Evolutionary conservation across 257 asterid species (phyloP).

Genomic region (Primulina eburnea): DNA sequence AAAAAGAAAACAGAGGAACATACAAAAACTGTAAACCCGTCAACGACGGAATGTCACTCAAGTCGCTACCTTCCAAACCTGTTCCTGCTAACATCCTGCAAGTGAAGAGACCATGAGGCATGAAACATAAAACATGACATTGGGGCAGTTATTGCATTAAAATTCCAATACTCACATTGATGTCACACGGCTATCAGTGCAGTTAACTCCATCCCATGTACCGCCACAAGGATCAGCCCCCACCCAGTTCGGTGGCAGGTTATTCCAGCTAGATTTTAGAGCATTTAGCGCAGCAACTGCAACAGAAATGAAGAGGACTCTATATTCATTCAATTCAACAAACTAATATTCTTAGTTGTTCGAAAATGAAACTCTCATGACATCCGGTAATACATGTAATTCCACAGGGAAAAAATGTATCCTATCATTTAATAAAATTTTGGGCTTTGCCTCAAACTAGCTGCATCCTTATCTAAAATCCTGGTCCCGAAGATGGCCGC

Average conservation of each 20-base stretch:
- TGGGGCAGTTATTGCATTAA: slow-evolving; percentile 2
- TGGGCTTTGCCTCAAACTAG: background rate
- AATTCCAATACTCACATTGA: slow-evolving; percentile 49
- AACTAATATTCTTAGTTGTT: background rate
- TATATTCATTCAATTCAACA: background rate
- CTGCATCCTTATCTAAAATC: background rate
- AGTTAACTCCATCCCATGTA: slow-evolving; percentile 70
- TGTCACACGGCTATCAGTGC: slow-evolving; percentile 57
- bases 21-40: slow-evolving; percentile 58
- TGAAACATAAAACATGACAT: background rate
- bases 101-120: slow-evolving; percentile 11
- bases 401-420: no score
- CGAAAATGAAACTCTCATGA: background rate
- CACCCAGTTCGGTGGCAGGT: slow-evolving; percentile 83
- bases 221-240: slow-evolving; percentile 81
- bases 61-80: slow-evolving; percentile 50
- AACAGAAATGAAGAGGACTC: slow-evolving; percentile 9
- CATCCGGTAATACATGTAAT: no score
- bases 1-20: slow-evolving; percentile 24
- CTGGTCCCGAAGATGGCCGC: no score
- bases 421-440: no score
- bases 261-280: slow-evolving; percentile 63
- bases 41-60: slow-evolving; percentile 63
- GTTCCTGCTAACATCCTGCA: slow-evolving; percentile 64
- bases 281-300: slow-evolving; percentile 72